Evolutionary conservation across 352 stramenopile species (phyloP).

Genomic region (Globisporangium alternatum): DNA sequence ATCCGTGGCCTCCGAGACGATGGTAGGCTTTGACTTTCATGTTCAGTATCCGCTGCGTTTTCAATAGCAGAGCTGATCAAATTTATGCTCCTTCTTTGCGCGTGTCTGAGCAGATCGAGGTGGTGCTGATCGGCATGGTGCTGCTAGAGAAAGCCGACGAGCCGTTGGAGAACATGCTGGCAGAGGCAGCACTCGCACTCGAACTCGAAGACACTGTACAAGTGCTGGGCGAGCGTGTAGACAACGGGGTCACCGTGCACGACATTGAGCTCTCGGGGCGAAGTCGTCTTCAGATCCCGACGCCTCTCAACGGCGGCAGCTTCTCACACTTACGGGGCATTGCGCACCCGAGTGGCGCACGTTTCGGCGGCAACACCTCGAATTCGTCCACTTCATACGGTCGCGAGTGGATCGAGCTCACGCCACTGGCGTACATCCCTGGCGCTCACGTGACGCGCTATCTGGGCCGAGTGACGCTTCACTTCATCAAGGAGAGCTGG

Average conservation of each 20-base stretch:
- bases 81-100: not conserved
- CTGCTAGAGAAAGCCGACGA: conserved; percentile 57
- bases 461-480: conserved; percentile 81
- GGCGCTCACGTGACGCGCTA: conserved; percentile 69
- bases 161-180: conserved; percentile 44
- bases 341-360: conserved; percentile 15
- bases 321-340: conserved; percentile 37
- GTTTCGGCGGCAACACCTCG: conserved; percentile 9
- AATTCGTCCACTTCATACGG: conserved; percentile 31
- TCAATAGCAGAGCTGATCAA: not conserved
- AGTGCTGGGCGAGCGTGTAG: conserved; percentile 14
- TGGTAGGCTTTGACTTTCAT: conserved; percentile 34
- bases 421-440: conserved; percentile 76
- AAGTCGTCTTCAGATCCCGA: conserved; percentile 40
- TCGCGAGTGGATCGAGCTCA: conserved; percentile 84
- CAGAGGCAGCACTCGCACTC: conserved; percentile 37
- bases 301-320: conserved; percentile 31
- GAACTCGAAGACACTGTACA: conserved; percentile 34
- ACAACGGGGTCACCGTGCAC: conserved; percentile 23
- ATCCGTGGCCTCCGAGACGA: conserved; percentile 75
- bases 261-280: conserved; percentile 38
- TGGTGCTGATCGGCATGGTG: conserved; percentile 82
- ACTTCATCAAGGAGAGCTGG: conserved; percentile 91
- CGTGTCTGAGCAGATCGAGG: conserved; percentile 55
- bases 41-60: not conserved